These are phyloP conservation scores for Myrica gale DNA, from an alignment of 306 rosid species.

Conservation along the genomic window DNA sequence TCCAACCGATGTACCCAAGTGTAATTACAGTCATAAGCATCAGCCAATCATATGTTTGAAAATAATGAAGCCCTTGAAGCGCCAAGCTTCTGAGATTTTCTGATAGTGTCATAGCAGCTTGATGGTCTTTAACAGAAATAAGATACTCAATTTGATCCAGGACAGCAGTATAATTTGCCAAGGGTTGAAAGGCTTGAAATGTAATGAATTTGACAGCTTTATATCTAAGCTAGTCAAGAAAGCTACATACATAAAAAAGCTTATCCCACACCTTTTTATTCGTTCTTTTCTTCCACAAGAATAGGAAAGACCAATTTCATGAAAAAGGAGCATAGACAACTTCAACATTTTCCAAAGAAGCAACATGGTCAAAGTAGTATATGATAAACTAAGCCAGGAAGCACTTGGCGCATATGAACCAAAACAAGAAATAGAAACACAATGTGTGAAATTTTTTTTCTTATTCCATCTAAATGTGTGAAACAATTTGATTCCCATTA, in stretches of 20 bases:
- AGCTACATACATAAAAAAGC: conserved; percentile 27
- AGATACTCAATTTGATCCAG: conserved; percentile 66
- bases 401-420: background rate
- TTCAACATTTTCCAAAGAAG: background rate
- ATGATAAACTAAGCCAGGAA: background rate
- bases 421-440: background rate
- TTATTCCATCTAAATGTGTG: background rate
- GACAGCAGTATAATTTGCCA: conserved; percentile 52
- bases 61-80: conserved; percentile 81
- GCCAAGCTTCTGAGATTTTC: conserved; percentile 76
- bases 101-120: conserved; percentile 63
- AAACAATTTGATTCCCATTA: conserved; percentile 13
- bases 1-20: conserved; percentile 89
- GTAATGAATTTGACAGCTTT: conserved; percentile 60
- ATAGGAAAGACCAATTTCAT: background rate
- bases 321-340: background rate
- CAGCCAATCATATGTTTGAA: conserved; percentile 93
- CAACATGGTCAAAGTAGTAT: background rate
- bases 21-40: conserved; percentile 83
- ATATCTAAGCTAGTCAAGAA: conserved; percentile 69
- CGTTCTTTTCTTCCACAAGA: conserved; percentile 1
- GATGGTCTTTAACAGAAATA: conserved; percentile 58
- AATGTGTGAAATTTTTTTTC: background rate
- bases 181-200: conserved; percentile 81
- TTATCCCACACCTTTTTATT: conserved; percentile 16